A percentile compares a stretch with the other conserved stretches of the same genome.
phyloP scores from a whole-genome alignment of 257 asterid genomes.

The Primulina huaijiensis region DNA sequence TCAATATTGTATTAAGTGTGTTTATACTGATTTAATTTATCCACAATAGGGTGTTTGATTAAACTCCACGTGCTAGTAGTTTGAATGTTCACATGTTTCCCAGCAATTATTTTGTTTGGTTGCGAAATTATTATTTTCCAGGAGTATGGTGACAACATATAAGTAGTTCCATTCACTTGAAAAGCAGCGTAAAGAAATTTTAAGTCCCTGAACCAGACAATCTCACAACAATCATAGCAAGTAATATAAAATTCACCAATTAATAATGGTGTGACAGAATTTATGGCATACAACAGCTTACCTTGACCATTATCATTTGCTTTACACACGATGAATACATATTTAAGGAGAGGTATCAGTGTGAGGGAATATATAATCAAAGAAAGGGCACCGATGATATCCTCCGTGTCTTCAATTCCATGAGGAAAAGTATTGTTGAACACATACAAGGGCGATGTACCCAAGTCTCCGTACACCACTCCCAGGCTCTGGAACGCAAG shows the following conservation, averaged over 20 bases:
- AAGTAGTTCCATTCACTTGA: neutral
- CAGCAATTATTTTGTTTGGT: too few relatives aligned
- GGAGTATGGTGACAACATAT: neutral
- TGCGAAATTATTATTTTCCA: neutral
- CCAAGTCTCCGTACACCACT: conserved; percentile 96
- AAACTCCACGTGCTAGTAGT: neutral
- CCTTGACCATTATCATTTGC: conserved; percentile 99
- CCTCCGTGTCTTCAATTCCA: conserved; percentile 73
- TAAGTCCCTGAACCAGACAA: neutral
- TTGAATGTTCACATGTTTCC: neutral
- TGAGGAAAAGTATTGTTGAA: conserved; percentile 92
- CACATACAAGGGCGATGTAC: conserved; percentile 95
- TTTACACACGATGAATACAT: conserved; percentile 94
- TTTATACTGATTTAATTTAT: neutral
- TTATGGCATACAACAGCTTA: conserved; percentile 25
- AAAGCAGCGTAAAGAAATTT: neutral
- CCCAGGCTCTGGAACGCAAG: conserved; percentile 99
- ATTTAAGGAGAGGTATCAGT: conserved; percentile 93
- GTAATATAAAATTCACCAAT: neutral
- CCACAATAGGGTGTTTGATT: neutral
- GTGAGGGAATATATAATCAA: conserved; percentile 92
- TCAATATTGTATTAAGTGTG: too few relatives aligned
- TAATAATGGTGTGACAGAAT: neutral
- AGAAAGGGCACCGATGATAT: conserved; percentile 89
- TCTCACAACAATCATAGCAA: neutral